phyloP scores from a whole-genome alignment of 352 stramenopile species.

The Thalassiosira mediterranea region DNA sequence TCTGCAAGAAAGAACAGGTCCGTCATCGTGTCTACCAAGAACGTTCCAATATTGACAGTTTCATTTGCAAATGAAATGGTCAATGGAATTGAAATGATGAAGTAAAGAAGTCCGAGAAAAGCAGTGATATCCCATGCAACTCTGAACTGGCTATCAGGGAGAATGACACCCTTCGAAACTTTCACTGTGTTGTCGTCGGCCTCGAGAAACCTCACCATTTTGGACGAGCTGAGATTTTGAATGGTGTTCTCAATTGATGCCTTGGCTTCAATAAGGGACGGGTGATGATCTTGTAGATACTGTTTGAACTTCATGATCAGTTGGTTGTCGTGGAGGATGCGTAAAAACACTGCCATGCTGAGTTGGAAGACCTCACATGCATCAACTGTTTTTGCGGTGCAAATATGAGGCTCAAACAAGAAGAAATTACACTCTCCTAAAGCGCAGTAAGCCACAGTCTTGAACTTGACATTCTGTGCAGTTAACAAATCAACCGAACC shows the following conservation, averaged over 20 bases:
- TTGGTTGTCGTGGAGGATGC: slow-evolving; percentile 44
- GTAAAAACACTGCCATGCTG: slow-evolving; percentile 46
- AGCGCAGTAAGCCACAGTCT: slow-evolving; percentile 51
- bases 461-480: slow-evolving; percentile 60
- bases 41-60: slow-evolving; percentile 2
- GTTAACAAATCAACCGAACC: slow-evolving; percentile 62
- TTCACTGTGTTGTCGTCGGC: slow-evolving; percentile 32
- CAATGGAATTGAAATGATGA: slow-evolving; percentile 48
- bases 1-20: slow-evolving; percentile 62
- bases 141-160: slow-evolving; percentile 49
- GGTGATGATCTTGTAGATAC: slow-evolving; percentile 43
- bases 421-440: slow-evolving; percentile 72
- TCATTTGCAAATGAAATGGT: slow-evolving; percentile 50
- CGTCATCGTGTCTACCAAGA: slow-evolving; percentile 42
- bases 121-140: slow-evolving; percentile 43
- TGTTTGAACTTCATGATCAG: slow-evolving; percentile 37
- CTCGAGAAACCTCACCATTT: slow-evolving; percentile 63
- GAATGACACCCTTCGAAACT: slow-evolving; percentile 57
- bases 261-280: slow-evolving; percentile 42
- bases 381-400: slow-evolving; percentile 42
- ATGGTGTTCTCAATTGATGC: slow-evolving; percentile 59
- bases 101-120: slow-evolving; percentile 43
- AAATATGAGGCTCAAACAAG: slow-evolving; percentile 59
- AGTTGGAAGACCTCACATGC: slow-evolving; percentile 58
- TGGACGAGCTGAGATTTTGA: slow-evolving; percentile 58